These are phyloP conservation scores for Euphorbia tirucalli DNA, from an alignment of 345 rosid species.

Conservation along the genomic window DNA sequence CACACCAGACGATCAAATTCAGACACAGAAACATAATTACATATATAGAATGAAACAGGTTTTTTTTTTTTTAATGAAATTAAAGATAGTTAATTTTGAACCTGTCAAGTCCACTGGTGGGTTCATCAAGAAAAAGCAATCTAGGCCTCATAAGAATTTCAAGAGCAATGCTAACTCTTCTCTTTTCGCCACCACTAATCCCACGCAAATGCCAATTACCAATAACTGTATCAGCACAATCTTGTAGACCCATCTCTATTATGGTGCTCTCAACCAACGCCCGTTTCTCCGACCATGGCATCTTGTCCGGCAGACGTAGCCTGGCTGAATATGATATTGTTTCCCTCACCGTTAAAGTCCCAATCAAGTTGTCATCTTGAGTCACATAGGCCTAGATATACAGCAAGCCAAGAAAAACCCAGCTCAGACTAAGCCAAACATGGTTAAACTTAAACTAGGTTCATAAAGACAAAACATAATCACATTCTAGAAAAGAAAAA, in stretches of 20 bases:
- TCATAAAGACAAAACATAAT: too few species aligned
- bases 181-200: constrained; percentile 89
- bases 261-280: constrained; percentile 81
- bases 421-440: too few species aligned
- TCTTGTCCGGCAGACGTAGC: constrained; percentile 85
- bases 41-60: too few species aligned
- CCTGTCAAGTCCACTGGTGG: constrained; percentile 98
- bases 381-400: constrained; percentile 85
- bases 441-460: too few species aligned
- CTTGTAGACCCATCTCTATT: constrained; percentile 92
- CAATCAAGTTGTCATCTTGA: constrained; percentile 94
- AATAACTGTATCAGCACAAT: constrained; percentile 88
- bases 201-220: constrained; percentile 98
- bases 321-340: constrained; percentile 82
- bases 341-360: constrained; percentile 91
- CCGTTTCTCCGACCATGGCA: constrained; percentile 77
- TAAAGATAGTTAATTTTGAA: background rate
- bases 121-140: constrained; percentile 92
- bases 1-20: background rate
- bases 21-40: too few species aligned
- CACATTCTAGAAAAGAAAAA: background rate
- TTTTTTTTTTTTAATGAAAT: too few species aligned
- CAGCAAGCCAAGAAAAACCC: background rate
- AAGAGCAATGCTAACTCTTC: constrained; percentile 90
- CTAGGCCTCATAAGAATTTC: constrained; percentile 94